Evolutionary conservation across 345 rosid species (phyloP).

Genomic region (Eucalyptus erythrocorys): DNA sequence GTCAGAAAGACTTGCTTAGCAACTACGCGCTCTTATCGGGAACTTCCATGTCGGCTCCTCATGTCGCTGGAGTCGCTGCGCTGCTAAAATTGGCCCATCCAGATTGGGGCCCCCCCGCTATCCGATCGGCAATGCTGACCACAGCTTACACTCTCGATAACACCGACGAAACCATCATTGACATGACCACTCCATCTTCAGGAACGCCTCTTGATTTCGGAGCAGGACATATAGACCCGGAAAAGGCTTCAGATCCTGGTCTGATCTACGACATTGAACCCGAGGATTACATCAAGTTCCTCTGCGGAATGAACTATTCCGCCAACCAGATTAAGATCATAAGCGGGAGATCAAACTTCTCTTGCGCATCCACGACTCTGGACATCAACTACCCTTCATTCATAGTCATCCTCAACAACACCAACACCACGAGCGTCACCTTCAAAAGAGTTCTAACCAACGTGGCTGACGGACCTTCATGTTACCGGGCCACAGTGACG

Average conservation of each 20-base stretch:
- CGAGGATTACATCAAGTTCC: conserved; percentile 15
- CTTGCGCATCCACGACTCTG: conserved; percentile 6
- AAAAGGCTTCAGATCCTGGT: conserved; percentile 32
- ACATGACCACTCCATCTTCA: conserved; percentile 10
- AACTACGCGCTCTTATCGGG: conserved; percentile 23
- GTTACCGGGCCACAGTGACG: conserved; percentile 7
- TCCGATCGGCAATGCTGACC: conserved; percentile 46
- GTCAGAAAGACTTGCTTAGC: conserved; percentile 8
- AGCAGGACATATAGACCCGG: conserved; percentile 33
- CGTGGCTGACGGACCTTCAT: conserved; percentile 6
- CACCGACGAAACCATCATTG: conserved; percentile 6
- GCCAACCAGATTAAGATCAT: conserved; percentile 15
- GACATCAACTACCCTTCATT: conserved; percentile 51
- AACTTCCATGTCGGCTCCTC: conserved; percentile 45
- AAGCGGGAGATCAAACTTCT: conserved; percentile 10
- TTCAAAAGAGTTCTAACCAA: conserved; percentile 32
- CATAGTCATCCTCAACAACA: conserved; percentile 27
- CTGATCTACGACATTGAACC: conserved; percentile 27
- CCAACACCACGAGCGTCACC: conserved; percentile 16
- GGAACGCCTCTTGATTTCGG: conserved; percentile 43
- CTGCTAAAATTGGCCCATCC: conserved; percentile 22
- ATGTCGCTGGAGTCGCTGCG: conserved; percentile 23
- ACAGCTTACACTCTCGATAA: conserved; percentile 16
- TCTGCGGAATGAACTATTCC: conserved; percentile 27
- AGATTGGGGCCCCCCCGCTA: conserved; percentile 32